Conservation (phyloP, 306 rosid genomes). For the Abrus pulchellus region DNA sequence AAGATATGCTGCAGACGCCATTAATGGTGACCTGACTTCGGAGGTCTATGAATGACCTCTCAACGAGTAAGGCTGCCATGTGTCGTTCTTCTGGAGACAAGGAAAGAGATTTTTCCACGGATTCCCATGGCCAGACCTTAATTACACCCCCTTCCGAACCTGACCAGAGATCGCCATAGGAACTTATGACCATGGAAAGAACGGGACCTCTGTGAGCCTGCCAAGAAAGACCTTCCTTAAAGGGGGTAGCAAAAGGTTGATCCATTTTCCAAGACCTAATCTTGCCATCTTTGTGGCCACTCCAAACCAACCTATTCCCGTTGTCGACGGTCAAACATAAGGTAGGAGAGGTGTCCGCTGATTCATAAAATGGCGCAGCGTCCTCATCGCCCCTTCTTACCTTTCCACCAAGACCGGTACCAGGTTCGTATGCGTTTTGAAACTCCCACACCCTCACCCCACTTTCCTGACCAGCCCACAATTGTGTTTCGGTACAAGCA, state of each 20-base stretch:
- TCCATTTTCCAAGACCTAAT: constrained; percentile 92
- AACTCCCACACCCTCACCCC: constrained; percentile 91
- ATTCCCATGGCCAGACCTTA: constrained; percentile 98
- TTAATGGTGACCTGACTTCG: constrained; percentile 87
- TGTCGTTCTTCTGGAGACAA: constrained; percentile 88
- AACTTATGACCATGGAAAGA: constrained; percentile 73
- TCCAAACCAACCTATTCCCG: constrained; percentile 79
- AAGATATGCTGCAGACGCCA: constrained; percentile 90
- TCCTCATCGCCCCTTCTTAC: constrained; percentile 94
- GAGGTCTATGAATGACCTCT: constrained; percentile 88
- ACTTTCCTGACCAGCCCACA: constrained; percentile 96
- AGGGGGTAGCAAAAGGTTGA: constrained; percentile 70
- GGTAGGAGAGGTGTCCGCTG: constrained; percentile 78
- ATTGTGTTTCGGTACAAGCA: constrained; percentile 82
- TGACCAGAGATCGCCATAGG: constrained; percentile 94
- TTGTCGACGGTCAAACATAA: constrained; percentile 71
- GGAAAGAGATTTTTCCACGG: constrained; percentile 90
- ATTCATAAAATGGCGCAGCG: constrained; percentile 88
- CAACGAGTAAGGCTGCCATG: constrained; percentile 97
- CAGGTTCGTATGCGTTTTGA: constrained; percentile 64
- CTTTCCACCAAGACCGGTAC: constrained; percentile 77
- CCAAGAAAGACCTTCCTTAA: constrained; percentile 99
- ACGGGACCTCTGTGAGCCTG: constrained; percentile 93
- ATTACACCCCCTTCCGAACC: constrained; percentile 93
- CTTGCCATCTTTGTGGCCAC: constrained; percentile 97